Percentiles rank a stretch among this genome's conserved stretches.
Conservation (phyloP, 495 filamentous ascomycete genomes). For the Diplogelasinospora grovesii region DNA sequence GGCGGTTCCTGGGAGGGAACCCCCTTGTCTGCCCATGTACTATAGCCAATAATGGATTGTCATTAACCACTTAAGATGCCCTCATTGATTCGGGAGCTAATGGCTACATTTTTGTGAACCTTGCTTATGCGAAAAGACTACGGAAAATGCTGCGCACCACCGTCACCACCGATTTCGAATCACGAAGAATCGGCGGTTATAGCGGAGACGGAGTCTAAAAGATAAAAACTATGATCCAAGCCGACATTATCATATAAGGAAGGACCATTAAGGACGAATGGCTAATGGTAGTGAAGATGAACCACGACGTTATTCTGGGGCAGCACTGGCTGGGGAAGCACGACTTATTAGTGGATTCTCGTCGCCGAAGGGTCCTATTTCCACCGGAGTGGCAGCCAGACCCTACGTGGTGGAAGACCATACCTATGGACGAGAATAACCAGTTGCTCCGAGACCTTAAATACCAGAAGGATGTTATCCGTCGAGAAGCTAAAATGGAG, state of each 20-base stretch:
- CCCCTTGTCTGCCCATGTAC: not conserved
- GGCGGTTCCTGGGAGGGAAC: not conserved
- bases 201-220: not conserved
- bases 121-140: not conserved
- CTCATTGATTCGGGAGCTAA: not conserved
- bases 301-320: not conserved
- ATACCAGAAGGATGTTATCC: no score
- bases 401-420: not conserved
- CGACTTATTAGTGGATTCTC: not conserved
- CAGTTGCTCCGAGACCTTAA: no score
- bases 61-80: not conserved
- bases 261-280: not conserved
- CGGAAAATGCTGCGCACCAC: not conserved
- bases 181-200: not conserved
- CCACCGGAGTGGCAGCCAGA: not conserved
- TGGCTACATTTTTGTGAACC: not conserved
- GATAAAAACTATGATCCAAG: not conserved
- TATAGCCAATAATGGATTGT: slow-evolving; percentile 1
- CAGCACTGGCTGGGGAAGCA: not conserved
- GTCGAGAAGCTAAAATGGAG: not conserved
- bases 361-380: not conserved
- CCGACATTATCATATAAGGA: not conserved
- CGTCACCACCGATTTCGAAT: not conserved
- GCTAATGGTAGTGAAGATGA: not conserved
- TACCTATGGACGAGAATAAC: not conserved